These are phyloP conservation scores for Nematodospora anomalae DNA, from an alignment of 1,139 yeast species.

Conservation along the genomic window DNA sequence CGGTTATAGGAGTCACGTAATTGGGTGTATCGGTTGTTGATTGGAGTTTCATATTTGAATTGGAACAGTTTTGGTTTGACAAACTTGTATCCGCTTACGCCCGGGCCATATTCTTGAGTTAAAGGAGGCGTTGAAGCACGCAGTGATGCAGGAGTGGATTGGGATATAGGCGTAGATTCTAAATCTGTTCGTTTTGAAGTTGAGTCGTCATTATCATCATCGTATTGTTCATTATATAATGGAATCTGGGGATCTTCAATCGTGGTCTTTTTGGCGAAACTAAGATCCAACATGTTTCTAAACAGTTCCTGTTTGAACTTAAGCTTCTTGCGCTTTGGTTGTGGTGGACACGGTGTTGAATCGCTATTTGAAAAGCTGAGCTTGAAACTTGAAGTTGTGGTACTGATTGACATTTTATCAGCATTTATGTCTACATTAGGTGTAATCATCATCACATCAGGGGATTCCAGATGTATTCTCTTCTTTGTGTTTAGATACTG, in stretches of 20 bases:
- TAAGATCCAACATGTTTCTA: constrained; percentile 24
- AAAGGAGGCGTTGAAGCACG: constrained; percentile 29
- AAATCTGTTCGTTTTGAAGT: constrained; percentile 4
- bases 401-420: constrained; percentile 10
- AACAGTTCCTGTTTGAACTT: constrained; percentile 21
- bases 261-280: constrained; percentile 26
- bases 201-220: constrained; percentile 12
- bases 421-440: constrained; percentile 3
- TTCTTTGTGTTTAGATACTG: constrained; percentile 11
- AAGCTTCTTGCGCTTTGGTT: constrained; percentile 31
- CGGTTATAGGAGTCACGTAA: constrained; percentile 12
- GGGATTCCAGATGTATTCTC: constrained; percentile 13
- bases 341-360: constrained; percentile 37
- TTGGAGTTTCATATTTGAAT: constrained; percentile 27
- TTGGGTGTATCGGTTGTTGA: constrained; percentile 13
- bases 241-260: constrained; percentile 11
- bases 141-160: constrained; percentile 37
- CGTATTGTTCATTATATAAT: constrained; percentile 12
- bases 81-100: constrained; percentile 37
- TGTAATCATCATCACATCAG: constrained; percentile 13
- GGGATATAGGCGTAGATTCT: constrained; percentile 34
- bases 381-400: constrained; percentile 18
- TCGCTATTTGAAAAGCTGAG: constrained; percentile 31
- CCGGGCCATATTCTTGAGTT: constrained; percentile 23
- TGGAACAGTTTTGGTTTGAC: constrained; percentile 23